These are phyloP conservation scores for Amborella trichopoda DNA, from an alignment of 164 flowering plant genomes.

Conservation along the genomic window DNA sequence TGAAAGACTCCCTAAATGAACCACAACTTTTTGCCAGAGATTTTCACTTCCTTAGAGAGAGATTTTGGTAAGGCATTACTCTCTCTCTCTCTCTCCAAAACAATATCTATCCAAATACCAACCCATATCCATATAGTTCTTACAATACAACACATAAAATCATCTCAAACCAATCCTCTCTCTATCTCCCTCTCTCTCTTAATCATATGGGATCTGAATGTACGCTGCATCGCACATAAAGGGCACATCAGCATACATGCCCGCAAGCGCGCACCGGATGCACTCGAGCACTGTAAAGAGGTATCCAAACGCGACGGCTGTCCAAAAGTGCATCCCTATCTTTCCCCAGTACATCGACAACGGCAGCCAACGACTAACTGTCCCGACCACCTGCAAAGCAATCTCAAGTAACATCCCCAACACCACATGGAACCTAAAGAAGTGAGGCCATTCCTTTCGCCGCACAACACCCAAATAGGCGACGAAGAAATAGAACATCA, in stretches of 20 bases:
- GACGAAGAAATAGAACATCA: slow-evolving; percentile 58
- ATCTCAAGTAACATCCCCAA: slow-evolving; percentile 82
- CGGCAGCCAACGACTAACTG: slow-evolving; percentile 71
- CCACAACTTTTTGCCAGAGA: too few relatives aligned
- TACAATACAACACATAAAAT: too few relatives aligned
- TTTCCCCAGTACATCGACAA: slow-evolving; percentile 59
- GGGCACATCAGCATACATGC: slow-evolving; percentile 89
- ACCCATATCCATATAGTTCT: too few relatives aligned
- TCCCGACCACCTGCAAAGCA: slow-evolving; percentile 54
- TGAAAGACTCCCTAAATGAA: too few relatives aligned
- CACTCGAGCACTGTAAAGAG: slow-evolving; percentile 73
- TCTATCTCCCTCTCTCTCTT: too few relatives aligned
- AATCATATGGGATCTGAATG: slow-evolving; percentile 76
- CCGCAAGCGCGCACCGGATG: slow-evolving; percentile 64
- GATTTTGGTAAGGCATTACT: too few relatives aligned
- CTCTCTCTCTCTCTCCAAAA: too few relatives aligned
- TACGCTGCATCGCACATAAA: slow-evolving; percentile 80
- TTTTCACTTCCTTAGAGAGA: too few relatives aligned
- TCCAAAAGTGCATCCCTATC: slow-evolving; percentile 79
- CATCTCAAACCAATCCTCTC: too few relatives aligned
- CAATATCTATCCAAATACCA: too few relatives aligned
- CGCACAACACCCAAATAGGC: slow-evolving; percentile 77
- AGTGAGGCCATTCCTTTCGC: slow-evolving; percentile 88
- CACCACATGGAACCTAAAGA: slow-evolving; percentile 81
- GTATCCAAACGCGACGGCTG: slow-evolving; percentile 45